Evolutionary conservation across 2,329 filamentous ascomycete species (phyloP).

Genomic region (Claviceps quebecensis): DNA sequence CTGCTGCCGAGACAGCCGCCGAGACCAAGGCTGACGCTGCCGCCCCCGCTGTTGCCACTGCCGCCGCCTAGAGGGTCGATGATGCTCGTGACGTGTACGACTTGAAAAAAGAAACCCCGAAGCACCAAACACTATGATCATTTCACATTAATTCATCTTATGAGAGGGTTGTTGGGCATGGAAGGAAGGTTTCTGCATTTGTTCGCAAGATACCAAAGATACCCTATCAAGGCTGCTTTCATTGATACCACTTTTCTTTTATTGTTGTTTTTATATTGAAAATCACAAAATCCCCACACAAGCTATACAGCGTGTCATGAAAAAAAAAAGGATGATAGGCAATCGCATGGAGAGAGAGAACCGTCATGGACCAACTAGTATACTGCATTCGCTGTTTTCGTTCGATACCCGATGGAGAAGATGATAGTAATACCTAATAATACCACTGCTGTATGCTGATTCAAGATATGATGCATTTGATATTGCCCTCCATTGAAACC

Average conservation of each 20-base stretch:
- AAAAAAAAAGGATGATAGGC: slow-evolving; percentile 10
- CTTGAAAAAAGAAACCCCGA: slow-evolving; percentile 11
- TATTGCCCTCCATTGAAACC: too few species aligned
- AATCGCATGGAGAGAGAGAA: not conserved
- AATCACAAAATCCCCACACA: slow-evolving; percentile 10
- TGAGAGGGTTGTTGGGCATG: slow-evolving; percentile 29
- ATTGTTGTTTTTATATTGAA: slow-evolving; percentile 9
- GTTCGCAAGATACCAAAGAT: slow-evolving; percentile 35
- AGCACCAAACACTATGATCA: slow-evolving; percentile 10
- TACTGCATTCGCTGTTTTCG: slow-evolving; percentile 18
- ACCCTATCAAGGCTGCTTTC: slow-evolving; percentile 39
- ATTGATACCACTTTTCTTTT: slow-evolving; percentile 26
- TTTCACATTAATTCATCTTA: slow-evolving; percentile 15
- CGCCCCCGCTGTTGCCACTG: slow-evolving; percentile 33
- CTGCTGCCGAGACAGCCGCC: slow-evolving; percentile 18
- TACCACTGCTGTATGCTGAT: slow-evolving; percentile 24
- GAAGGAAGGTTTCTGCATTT: slow-evolving; percentile 40
- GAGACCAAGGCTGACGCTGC: slow-evolving; percentile 28
- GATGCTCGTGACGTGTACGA: slow-evolving; percentile 13
- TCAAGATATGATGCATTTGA: not conserved
- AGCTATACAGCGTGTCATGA: not conserved
- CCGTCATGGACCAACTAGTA: slow-evolving; percentile 10
- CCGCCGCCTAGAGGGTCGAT: slow-evolving; percentile 32
- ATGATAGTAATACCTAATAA: slow-evolving; percentile 32
- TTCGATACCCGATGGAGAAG: slow-evolving; percentile 25